phyloP scores from a whole-genome alignment of 2,329 filamentous ascomycete genomes.

The Curvularia spicifera region DNA sequence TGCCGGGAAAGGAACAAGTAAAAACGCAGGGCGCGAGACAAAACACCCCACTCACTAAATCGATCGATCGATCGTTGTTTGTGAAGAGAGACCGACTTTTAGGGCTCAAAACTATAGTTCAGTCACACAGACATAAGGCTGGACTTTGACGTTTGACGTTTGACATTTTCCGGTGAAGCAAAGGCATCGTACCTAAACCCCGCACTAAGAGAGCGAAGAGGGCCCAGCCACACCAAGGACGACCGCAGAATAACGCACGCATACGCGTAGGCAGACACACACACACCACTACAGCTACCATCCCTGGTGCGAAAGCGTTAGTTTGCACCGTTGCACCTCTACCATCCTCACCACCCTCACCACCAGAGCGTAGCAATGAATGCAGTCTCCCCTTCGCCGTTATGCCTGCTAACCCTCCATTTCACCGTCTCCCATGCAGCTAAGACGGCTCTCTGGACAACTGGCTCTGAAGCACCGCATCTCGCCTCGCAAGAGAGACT shows the following conservation, averaged over 20 bases:
- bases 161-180: background rate
- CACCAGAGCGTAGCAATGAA: background rate
- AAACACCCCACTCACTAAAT: background rate
- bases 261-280: background rate
- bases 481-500: background rate
- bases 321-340: background rate
- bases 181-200: background rate
- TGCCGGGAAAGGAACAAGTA: background rate
- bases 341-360: background rate
- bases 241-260: background rate
- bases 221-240: background rate
- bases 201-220: background rate
- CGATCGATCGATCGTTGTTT: background rate
- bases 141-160: background rate
- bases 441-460: background rate
- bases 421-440: background rate
- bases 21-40: background rate
- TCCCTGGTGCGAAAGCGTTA: background rate
- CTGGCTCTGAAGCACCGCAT: background rate
- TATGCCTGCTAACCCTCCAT: background rate
- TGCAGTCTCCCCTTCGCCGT: background rate
- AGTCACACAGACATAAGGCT: background rate
- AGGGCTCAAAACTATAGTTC: background rate
- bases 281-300: background rate
- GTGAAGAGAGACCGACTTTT: background rate